Evolutionary conservation across 1,284 basidiomycete genomes (phyloP).

Genomic region (Cystobasidium pallidum): DNA sequence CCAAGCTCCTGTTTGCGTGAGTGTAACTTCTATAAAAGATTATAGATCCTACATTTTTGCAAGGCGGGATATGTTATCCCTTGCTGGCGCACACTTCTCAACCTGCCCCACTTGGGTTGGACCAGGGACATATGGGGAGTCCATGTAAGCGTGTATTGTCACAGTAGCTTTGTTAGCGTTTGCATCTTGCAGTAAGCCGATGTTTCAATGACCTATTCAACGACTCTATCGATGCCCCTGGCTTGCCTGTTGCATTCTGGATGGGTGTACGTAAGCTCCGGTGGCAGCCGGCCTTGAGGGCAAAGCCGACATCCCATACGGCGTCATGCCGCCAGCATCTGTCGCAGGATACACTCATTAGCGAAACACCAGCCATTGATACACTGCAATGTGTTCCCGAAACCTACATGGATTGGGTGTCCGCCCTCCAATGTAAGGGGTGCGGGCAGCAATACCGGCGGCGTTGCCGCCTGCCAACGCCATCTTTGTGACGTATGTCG

Average conservation of each 20-base stretch:
- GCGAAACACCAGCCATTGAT: not conserved
- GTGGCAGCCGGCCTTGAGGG: conserved; percentile 4
- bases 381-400: not conserved
- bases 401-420: conserved; percentile 34
- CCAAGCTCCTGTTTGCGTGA: no score
- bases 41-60: no score
- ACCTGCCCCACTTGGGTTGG: no score
- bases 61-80: no score
- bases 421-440: conserved; percentile 35
- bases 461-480: conserved; percentile 33
- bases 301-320: conserved; percentile 9
- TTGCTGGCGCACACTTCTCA: no score
- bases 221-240: conserved; percentile 3
- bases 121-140: no score
- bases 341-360: not conserved
- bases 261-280: conserved; percentile 32
- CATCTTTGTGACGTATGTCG: conserved; percentile 38
- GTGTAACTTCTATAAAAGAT: no score
- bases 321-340: conserved; percentile 42
- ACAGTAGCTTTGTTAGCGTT: no score
- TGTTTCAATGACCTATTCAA: not conserved
- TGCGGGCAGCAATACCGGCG: conserved; percentile 34
- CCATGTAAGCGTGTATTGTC: no score
- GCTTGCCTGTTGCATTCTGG: conserved; percentile 34
- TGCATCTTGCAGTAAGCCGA: no score